A percentile compares a stretch with the other conserved stretches of the same genome.
phyloP scores from a whole-genome alignment of 2,329 filamentous ascomycete genomes.

The Thermothelomyces thermophilus region DNA sequence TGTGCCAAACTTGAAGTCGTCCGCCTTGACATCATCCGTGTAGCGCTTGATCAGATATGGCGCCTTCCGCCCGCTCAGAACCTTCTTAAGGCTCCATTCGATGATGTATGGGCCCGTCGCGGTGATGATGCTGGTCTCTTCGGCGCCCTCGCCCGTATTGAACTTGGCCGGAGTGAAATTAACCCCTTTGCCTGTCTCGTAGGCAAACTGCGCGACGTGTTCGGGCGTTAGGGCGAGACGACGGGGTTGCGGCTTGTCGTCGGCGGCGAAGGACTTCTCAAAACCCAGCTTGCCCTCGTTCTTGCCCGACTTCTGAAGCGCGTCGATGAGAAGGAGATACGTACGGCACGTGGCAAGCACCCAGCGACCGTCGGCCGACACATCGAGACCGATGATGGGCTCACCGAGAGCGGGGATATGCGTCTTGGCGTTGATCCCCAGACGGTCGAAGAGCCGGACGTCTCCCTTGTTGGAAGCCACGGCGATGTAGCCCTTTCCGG shows the following conservation, averaged over 20 bases:
- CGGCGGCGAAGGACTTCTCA: slow-evolving; percentile 85
- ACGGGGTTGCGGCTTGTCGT: slow-evolving; percentile 86
- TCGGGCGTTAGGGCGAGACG: slow-evolving; percentile 82
- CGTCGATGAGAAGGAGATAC: slow-evolving; percentile 89
- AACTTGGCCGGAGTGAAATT: slow-evolving; percentile 89
- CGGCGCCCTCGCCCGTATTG: slow-evolving; percentile 74
- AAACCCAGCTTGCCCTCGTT: slow-evolving; percentile 98
- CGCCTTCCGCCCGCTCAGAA: slow-evolving; percentile 72
- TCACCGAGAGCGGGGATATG: slow-evolving; percentile 93
- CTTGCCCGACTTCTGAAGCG: slow-evolving; percentile 85
- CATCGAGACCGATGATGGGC: slow-evolving; percentile 88
- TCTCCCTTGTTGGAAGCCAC: slow-evolving; percentile 98
- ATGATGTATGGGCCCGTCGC: slow-evolving; percentile 95
- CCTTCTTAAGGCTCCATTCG: slow-evolving; percentile 91
- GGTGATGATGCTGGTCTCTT: slow-evolving; percentile 92
- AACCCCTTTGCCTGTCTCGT: slow-evolving; percentile 83
- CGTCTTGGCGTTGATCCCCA: slow-evolving; percentile 96
- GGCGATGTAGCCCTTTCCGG: slow-evolving; percentile 92
- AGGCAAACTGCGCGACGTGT: slow-evolving; percentile 94
- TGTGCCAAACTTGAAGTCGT: slow-evolving; percentile 95
- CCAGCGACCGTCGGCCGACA: slow-evolving; percentile 93
- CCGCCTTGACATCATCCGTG: slow-evolving; percentile 88
- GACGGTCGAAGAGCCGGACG: slow-evolving; percentile 87
- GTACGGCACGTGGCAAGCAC: slow-evolving; percentile 89
- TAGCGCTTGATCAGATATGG: slow-evolving; percentile 97